phyloP scores from a whole-genome alignment of 768 basidiomycete genomes.

The Boletus vinaceobasis region DNA sequence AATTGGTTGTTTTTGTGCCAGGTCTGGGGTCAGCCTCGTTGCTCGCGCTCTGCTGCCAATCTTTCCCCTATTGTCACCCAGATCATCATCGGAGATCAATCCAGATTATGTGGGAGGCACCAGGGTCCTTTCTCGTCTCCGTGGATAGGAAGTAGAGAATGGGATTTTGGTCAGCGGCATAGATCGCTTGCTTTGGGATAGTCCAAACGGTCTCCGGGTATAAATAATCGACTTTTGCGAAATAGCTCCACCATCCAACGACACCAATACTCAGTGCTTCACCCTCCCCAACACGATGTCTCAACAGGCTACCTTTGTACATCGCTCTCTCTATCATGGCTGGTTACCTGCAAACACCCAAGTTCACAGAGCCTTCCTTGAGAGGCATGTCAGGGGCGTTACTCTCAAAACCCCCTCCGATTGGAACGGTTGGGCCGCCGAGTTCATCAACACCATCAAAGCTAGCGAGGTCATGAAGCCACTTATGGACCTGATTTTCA shows the following conservation, averaged over 20 bases:
- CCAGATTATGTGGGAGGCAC: not conserved
- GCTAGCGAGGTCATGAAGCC: not conserved
- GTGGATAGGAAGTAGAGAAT: too few species aligned
- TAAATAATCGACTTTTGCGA: not conserved
- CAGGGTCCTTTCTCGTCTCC: not conserved
- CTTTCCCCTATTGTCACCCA: not conserved
- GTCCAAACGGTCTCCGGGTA: not conserved
- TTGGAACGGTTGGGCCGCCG: not conserved
- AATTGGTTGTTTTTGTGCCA: not conserved
- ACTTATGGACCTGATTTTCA: not conserved
- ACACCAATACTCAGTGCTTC: not conserved
- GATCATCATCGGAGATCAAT: not conserved
- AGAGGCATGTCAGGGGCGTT: not conserved
- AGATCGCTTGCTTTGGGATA: not conserved
- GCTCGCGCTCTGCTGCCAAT: not conserved
- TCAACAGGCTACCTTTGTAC: not conserved
- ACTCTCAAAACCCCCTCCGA: not conserved
- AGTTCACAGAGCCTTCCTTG: not conserved
- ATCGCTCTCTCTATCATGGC: not conserved
- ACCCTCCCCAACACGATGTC: not conserved
- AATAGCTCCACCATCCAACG: not conserved
- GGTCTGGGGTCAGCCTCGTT: not conserved
- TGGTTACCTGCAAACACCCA: not conserved
- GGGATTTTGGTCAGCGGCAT: not conserved
- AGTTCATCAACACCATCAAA: not conserved